Evolutionary conservation across 768 basidiomycete genomes (phyloP).

Genomic region (Lanmaoa pseudosensibilis): DNA sequence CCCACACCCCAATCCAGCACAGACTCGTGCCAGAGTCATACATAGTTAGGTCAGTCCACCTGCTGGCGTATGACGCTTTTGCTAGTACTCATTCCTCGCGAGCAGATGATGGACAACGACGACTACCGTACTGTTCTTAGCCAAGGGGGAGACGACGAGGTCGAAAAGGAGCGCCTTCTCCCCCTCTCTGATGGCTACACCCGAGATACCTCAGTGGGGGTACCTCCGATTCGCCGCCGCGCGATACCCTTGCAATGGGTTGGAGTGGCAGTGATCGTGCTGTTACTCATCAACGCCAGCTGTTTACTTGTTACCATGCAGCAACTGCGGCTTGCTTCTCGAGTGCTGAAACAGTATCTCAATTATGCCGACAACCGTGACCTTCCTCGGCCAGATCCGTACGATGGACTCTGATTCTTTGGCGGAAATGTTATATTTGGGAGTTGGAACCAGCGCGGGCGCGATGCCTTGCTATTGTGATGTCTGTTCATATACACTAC

Average conservation of each 20-base stretch:
- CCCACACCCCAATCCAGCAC: not conserved
- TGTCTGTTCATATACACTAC: not conserved
- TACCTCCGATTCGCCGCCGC: not conserved
- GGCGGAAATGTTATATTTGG: not conserved
- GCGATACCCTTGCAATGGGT: constrained; percentile 9
- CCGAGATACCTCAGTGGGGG: constrained; percentile 2
- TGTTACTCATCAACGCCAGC: constrained; percentile 25
- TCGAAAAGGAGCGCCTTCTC: constrained; percentile 20
- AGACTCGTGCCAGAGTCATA: not conserved
- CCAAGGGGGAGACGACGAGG: constrained; percentile 11
- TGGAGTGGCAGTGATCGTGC: constrained; percentile 17
- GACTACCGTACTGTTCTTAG: constrained; percentile 12
- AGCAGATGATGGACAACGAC: constrained; percentile 19
- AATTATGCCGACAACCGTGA: constrained; percentile 25
- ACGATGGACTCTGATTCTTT: constrained; percentile 28
- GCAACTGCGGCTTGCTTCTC: constrained; percentile 19
- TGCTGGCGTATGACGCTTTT: not conserved
- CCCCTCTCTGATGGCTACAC: constrained; percentile 2
- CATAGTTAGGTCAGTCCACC: constrained; percentile 1
- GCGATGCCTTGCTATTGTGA: not conserved
- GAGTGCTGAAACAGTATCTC: constrained; percentile 18
- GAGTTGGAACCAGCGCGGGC: not conserved
- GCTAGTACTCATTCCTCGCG: not conserved
- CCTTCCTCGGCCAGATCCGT: constrained; percentile 31
- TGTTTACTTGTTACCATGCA: constrained; percentile 20